Conservation (phyloP, 192 early-diverging fungal genomes). For the Backusella luteola region DNA sequence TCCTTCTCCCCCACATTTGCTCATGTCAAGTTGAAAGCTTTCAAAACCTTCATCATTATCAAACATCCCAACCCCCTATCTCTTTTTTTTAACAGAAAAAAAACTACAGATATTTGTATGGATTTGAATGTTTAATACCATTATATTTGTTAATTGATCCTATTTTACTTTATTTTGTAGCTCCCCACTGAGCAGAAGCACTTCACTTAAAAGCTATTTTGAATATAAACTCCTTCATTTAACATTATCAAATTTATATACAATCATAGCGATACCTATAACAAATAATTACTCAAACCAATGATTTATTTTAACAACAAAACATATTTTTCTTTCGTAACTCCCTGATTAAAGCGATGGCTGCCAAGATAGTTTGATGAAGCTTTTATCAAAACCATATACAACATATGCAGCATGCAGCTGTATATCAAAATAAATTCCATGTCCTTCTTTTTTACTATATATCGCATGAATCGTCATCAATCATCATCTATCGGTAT, state of each 20-base stretch:
- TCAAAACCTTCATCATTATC: no score
- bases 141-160: not conserved
- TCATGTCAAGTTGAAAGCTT: no score
- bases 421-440: no score
- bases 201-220: not conserved
- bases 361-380: not conserved
- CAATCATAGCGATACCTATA: not conserved
- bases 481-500: not conserved
- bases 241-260: not conserved
- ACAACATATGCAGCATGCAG: no score
- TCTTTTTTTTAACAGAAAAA: no score
- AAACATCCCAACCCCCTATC: no score
- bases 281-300: not conserved
- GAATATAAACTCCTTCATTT: not conserved
- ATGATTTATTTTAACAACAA: no score
- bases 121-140: not conserved
- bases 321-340: not conserved
- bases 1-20: no score
- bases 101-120: no score
- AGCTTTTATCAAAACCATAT: no score
- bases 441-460: not conserved
- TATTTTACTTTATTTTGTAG: not conserved
- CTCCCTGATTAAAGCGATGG: not conserved
- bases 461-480: not conserved
- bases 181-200: not conserved